Base-by-base conservation (phyloP, 805 yeast species). In the Helenozyma rhizophorensis region DNA sequence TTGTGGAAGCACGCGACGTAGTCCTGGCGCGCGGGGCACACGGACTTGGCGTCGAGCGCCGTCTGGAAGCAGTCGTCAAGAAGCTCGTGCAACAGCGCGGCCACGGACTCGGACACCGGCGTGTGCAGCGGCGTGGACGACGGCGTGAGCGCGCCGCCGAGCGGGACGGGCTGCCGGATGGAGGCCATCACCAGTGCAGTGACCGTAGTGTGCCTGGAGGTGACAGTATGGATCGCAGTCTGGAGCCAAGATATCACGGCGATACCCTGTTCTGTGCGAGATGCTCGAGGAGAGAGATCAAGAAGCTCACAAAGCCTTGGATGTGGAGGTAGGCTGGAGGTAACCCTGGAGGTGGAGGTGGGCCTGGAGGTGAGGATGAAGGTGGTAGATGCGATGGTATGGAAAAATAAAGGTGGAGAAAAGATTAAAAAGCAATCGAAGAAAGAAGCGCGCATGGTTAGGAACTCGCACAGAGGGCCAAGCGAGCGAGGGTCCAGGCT, bases 41-140 rank as follows among this genome's bases (percentile, higher is more conserved):
- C 42, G 14, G 39, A 23, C 14, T 42, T 40, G 15, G 43, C 40
- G 32, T 50, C 42, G 34, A 55, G 44, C 14, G 60, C 43, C 23
- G 42, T 30, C 23, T 52, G 48, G 38, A 58, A 61, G 22, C 62
- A 54, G 42, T 62, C 65, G 40, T 54, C 52, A 10, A 62, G 38
- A 15, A 64, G 50, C 26, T 54, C 60, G 13, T 56, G 65, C 24
- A 58, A 27, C 43, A 40, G 45, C 18, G 16, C 27, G 24, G 49
- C 37, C 30, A 34, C 23, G 25, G 21, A 13, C 28, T 25, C 30
- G 33, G 33, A 7, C 27, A 30, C 27, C 19, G 27, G 15, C 22
- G 26, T 17, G 27, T 27, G 24, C 33, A 23, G 27, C 7, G 18
- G 27, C 17, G n/a, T 21, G 21, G 23, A 29, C 8, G 12, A 13